A percentile compares a stretch with the other conserved stretches of the same genome.
Conservation (phyloP, 106 monocot genomes). For the Dioscorea dumetorum region DNA sequence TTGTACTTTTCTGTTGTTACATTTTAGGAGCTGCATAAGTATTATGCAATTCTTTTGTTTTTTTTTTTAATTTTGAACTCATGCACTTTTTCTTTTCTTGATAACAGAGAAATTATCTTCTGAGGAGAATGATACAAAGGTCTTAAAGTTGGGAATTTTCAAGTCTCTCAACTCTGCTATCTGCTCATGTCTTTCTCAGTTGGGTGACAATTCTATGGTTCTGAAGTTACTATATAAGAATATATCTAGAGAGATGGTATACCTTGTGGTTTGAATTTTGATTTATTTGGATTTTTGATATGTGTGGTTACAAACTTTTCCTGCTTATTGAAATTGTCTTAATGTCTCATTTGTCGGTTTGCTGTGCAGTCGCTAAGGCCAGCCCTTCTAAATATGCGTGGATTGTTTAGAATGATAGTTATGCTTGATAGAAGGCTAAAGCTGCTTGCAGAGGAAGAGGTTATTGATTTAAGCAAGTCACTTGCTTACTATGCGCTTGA, state of each 20-base stretch:
- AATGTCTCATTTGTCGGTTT: not conserved
- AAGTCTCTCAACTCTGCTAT: slow-evolving; percentile 26
- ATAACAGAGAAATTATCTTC: slow-evolving; percentile 21
- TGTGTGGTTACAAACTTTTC: not conserved
- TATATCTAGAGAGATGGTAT: slow-evolving; percentile 46
- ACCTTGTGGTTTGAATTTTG: not conserved
- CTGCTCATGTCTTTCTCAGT: slow-evolving; percentile 43
- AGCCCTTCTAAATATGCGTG: slow-evolving; percentile 50
- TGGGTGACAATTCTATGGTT: slow-evolving; percentile 63
- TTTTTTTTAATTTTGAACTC: not conserved
- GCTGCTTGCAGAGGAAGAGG: slow-evolving; percentile 28
- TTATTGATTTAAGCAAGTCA: slow-evolving; percentile 25
- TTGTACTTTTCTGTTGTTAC: not conserved
- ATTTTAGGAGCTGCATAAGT: not conserved
- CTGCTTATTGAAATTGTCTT: not conserved
- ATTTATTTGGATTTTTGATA: not conserved
- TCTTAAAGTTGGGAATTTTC: slow-evolving; percentile 30
- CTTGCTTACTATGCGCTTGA: slow-evolving; percentile 40
- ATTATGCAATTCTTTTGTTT: not conserved
- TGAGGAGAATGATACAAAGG: slow-evolving; percentile 13
- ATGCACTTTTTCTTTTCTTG: not conserved
- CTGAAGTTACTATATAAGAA: slow-evolving; percentile 37
- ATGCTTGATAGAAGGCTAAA: slow-evolving; percentile 33
- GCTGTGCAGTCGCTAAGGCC: slow-evolving; percentile 39
- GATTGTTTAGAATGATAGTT: slow-evolving; percentile 42